phyloP scores from a whole-genome alignment of 257 asterid species.

The Paraleonurus japonicus region DNA sequence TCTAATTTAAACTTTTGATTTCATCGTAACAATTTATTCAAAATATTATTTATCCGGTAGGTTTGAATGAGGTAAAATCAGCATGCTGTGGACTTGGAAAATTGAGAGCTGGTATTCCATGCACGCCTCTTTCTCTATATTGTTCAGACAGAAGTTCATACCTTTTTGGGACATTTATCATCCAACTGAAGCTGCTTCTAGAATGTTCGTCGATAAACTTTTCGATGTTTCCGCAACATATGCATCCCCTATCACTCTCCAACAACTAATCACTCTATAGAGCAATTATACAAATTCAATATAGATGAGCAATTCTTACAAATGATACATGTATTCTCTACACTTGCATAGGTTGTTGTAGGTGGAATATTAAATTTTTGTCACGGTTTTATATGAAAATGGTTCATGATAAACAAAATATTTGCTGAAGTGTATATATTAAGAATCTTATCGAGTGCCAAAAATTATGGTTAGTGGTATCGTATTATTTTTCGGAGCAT shows the following conservation, averaged over 20 bases:
- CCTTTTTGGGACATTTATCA: constrained; percentile 86
- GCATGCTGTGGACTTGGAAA: constrained; percentile 90
- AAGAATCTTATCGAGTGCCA: too few relatives aligned
- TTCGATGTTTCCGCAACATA: constrained; percentile 33
- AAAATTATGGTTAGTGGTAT: too few relatives aligned
- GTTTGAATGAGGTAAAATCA: constrained; percentile 56
- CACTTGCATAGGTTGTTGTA: too few relatives aligned
- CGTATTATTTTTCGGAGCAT: too few relatives aligned
- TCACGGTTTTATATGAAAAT: too few relatives aligned
- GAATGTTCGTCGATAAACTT: constrained; percentile 35
- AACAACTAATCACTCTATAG: constrained; percentile 47
- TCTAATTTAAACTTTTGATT: too few relatives aligned
- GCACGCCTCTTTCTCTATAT: constrained; percentile 56
- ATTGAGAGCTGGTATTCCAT: constrained; percentile 56
- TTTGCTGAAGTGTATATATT: too few relatives aligned
- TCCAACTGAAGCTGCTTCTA: constrained; percentile 66
- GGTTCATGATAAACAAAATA: too few relatives aligned
- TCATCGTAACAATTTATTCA: too few relatives aligned
- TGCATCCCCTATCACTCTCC: constrained; percentile 48
- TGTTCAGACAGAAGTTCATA: constrained; percentile 56
- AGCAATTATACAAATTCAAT: background rate
- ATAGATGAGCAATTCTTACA: too few relatives aligned
- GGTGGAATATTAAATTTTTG: too few relatives aligned
- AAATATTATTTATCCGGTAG: constrained; percentile 29
- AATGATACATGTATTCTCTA: background rate